A percentile compares a stretch with the other conserved stretches of the same genome.
Conservation (phyloP, 495 filamentous ascomycete species). For the Penicillium angulare region DNA sequence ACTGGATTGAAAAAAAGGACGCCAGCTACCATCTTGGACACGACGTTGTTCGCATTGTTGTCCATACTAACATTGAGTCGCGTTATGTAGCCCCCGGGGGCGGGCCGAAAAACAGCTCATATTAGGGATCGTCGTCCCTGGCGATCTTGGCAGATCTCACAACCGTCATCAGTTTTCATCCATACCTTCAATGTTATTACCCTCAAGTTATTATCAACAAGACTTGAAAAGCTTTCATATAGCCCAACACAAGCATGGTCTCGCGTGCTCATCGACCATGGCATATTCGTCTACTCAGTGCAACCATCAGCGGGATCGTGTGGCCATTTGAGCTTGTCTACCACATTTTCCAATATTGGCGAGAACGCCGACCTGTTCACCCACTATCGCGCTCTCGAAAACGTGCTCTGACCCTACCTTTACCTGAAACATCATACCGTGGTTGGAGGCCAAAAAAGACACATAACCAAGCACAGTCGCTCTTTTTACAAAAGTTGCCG, state of each 20-base stretch:
- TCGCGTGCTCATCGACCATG: background rate
- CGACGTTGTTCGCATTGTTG: too few species aligned
- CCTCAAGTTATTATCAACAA: background rate
- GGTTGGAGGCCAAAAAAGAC: background rate
- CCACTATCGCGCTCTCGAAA: background rate
- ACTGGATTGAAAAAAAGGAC: too few species aligned
- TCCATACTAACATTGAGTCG: too few species aligned
- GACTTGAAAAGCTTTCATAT: background rate
- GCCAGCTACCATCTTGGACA: too few species aligned
- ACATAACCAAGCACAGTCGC: background rate
- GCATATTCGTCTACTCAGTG: background rate
- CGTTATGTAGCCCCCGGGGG: background rate
- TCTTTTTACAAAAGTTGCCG: background rate
- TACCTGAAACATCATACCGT: background rate
- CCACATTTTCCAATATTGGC: background rate
- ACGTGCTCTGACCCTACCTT: background rate
- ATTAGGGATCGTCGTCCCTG: background rate
- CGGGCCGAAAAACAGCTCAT: background rate
- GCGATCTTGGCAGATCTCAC: background rate
- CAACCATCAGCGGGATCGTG: background rate
- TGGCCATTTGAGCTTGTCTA: background rate
- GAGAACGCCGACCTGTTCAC: background rate
- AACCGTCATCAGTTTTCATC: background rate
- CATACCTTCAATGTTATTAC: too few species aligned
- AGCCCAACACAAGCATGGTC: background rate